Evolutionary conservation across 208 protist genomes (phyloP).

Genomic region (Trypanosoma caninum): DNA sequence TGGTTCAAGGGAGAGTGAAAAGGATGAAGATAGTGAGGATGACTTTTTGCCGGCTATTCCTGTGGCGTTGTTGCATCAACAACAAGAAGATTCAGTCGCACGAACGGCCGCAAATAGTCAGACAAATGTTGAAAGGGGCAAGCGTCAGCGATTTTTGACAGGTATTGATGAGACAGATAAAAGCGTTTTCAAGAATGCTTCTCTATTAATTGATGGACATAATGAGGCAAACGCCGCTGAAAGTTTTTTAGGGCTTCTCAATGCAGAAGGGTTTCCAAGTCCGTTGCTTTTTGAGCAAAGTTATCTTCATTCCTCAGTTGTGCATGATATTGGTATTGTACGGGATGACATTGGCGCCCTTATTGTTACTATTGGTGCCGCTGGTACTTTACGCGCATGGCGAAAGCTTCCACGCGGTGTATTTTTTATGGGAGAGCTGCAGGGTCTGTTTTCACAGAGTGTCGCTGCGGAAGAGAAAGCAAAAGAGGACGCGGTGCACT

Average conservation of each 20-base stretch:
- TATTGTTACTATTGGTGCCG: constrained; percentile 43
- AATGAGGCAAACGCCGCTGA: not conserved
- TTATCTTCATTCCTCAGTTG: constrained; percentile 33
- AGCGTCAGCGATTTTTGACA: constrained; percentile 14
- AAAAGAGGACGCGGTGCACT: not conserved
- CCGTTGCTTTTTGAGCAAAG: constrained; percentile 60
- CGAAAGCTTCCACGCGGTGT: constrained; percentile 68
- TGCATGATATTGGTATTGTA: constrained; percentile 47
- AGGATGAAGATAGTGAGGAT: constrained; percentile 42
- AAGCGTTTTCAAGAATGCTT: not conserved
- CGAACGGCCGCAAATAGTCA: not conserved
- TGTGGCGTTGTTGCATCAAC: not conserved
- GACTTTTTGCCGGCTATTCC: constrained; percentile 63
- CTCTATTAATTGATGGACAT: no score
- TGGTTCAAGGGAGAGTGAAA: not conserved
- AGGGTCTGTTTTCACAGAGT: constrained; percentile 33
- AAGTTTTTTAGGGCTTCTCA: constrained; percentile 6
- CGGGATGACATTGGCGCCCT: constrained; percentile 50
- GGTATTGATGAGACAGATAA: not conserved
- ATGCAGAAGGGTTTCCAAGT: constrained; percentile 31
- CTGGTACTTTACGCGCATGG: constrained; percentile 55
- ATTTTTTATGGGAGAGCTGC: constrained; percentile 55
- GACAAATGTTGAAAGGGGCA: not conserved
- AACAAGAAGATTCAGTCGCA: not conserved
- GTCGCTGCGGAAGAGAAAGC: not conserved